These are phyloP conservation scores for Globisporangium lucens DNA, from an alignment of 352 stramenopile species.

Conservation along the genomic window DNA sequence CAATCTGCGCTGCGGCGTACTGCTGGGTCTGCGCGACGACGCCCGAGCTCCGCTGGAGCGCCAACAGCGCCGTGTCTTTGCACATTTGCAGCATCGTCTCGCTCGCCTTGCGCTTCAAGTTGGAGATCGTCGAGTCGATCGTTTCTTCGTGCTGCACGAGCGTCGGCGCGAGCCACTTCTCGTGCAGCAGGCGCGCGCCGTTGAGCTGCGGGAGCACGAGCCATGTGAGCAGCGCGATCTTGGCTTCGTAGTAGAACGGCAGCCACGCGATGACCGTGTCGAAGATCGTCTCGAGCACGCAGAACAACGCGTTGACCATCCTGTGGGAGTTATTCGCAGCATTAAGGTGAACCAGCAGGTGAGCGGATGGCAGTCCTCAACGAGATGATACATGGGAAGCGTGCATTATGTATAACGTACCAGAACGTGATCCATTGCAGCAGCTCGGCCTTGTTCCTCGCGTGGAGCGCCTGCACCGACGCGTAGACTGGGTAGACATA, in stretches of 20 bases:
- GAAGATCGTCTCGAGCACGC: constrained; percentile 52
- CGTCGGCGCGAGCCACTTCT: constrained; percentile 31
- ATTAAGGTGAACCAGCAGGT: not conserved
- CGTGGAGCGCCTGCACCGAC: constrained; percentile 42
- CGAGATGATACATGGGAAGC: not conserved
- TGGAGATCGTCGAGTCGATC: too few species aligned
- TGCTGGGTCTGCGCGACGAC: too few species aligned
- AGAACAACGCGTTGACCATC: constrained; percentile 61
- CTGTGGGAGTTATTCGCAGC: constrained; percentile 18
- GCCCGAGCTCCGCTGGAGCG: too few species aligned
- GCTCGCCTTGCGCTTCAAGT: too few species aligned
- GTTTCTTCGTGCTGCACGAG: too few species aligned
- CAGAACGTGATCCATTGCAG: constrained; percentile 67
- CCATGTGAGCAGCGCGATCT: constrained; percentile 67
- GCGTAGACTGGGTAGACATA: constrained; percentile 67
- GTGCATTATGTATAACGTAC: constrained; percentile 17
- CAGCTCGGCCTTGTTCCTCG: constrained; percentile 44
- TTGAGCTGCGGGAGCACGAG: constrained; percentile 58
- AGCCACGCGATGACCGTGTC: constrained; percentile 57
- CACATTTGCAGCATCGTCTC: too few species aligned
- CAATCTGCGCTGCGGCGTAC: too few species aligned
- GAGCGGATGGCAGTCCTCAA: not conserved
- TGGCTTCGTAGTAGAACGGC: constrained; percentile 73
- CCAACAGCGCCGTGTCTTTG: too few species aligned
- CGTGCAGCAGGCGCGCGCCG: constrained; percentile 50